A percentile compares a stretch with the other conserved stretches of the same genome.
Evolutionary conservation across 306 rosid genomes (phyloP).

Genomic region (Pterocarpus macrocarpus): DNA sequence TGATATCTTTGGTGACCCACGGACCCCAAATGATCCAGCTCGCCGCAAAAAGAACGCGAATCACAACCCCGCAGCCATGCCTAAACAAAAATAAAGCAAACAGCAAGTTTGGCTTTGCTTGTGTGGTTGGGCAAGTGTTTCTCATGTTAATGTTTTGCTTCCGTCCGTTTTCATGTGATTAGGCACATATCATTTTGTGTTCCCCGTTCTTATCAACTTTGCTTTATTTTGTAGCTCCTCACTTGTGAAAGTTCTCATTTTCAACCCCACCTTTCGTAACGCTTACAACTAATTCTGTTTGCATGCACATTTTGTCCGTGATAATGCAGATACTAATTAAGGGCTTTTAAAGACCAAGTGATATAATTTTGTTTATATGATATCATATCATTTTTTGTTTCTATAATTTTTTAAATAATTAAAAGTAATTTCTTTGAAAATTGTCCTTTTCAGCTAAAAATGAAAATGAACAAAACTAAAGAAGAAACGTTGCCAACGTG

Average conservation of each 20-base stretch:
- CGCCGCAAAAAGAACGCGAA: conserved; percentile 24
- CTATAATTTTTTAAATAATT: neutral
- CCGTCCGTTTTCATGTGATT: conserved; percentile 32
- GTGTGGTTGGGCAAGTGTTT: conserved; percentile 39
- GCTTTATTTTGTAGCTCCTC: conserved; percentile 15
- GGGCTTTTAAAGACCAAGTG: neutral
- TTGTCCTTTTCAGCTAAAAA: neutral
- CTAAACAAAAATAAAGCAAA: neutral
- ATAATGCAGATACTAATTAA: neutral
- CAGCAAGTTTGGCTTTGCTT: conserved; percentile 49
- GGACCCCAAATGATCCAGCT: neutral
- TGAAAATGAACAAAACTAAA: neutral
- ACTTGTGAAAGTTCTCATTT: conserved; percentile 12
- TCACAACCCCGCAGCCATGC: neutral
- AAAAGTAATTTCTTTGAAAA: neutral
- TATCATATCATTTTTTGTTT: too few species aligned
- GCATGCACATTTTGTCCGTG: conserved; percentile 6
- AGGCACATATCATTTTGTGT: neutral
- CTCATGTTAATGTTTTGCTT: neutral
- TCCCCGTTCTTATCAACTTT: neutral
- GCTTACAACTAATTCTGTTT: neutral
- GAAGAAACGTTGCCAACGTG: neutral
- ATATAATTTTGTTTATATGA: neutral
- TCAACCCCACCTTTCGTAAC: conserved; percentile 36
- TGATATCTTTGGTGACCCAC: neutral